Conservation (phyloP, 352 stramenopile species). For the Poterioochromonas sp. region DNA sequence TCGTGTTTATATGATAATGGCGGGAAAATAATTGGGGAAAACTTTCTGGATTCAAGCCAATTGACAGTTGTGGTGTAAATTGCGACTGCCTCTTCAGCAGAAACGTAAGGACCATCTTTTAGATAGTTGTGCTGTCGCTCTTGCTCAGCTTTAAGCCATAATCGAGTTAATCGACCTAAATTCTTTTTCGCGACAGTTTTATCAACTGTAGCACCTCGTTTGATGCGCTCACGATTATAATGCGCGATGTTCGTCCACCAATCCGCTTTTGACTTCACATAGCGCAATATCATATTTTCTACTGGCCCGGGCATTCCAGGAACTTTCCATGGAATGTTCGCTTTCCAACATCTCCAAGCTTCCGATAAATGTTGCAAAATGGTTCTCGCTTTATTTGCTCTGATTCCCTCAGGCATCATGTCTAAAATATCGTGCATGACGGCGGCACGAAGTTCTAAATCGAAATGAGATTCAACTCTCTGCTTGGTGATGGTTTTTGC, state of each 20-base stretch:
- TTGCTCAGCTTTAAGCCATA: constrained; percentile 99
- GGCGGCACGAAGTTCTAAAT: constrained; percentile 94
- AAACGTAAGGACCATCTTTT: constrained; percentile 90
- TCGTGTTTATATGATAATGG: constrained; percentile 99
- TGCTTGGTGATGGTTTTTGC: constrained; percentile 99
- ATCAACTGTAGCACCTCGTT: constrained; percentile 95
- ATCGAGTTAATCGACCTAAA: constrained; percentile 88
- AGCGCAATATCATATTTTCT: constrained; percentile 99
- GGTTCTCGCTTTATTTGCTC: constrained; percentile 96
- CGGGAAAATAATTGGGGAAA: constrained; percentile 97
- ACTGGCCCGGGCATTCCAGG: constrained; percentile 93
- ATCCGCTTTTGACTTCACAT: constrained; percentile 98
- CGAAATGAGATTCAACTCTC: constrained; percentile 97
- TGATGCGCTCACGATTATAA: constrained; percentile 99
- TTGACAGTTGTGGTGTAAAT: constrained; percentile 99
- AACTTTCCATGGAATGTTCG: constrained; percentile 99
- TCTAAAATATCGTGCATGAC: constrained; percentile 99
- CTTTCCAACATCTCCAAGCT: constrained; percentile 90
- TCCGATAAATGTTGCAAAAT: constrained; percentile 97
- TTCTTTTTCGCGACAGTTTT: constrained; percentile 99
- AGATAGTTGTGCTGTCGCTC: constrained; percentile 64
- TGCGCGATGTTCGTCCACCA: constrained; percentile 95
- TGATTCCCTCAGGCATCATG: constrained; percentile 99
- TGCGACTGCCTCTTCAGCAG: constrained; percentile 94
- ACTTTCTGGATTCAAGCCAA: constrained; percentile 98